These are phyloP conservation scores for Galium porrigens DNA, from an alignment of 305 asterid genomes.

Conservation along the genomic window DNA sequence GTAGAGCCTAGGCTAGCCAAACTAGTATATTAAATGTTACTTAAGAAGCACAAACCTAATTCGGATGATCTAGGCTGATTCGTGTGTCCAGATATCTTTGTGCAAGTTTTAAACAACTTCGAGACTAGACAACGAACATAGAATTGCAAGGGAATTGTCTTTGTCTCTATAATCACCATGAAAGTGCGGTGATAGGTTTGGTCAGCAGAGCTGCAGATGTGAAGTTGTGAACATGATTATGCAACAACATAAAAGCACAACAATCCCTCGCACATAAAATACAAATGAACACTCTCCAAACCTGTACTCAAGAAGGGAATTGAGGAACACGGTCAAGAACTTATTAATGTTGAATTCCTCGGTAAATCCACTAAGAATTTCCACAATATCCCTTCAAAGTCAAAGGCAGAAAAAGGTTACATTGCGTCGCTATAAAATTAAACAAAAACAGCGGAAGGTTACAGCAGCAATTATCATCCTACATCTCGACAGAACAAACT, in stretches of 20 bases:
- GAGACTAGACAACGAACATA: constrained; percentile 34
- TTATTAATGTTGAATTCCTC: constrained; percentile 66
- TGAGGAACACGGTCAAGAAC: constrained; percentile 50
- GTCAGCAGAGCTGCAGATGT: constrained; percentile 49
- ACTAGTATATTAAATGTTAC: neutral
- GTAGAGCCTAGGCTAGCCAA: neutral
- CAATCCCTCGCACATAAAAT: neutral
- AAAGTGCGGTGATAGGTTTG: constrained; percentile 33
- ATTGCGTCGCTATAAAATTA: neutral
- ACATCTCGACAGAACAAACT: constrained; percentile 8
- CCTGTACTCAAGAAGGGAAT: constrained; percentile 76
- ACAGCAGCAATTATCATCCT: neutral
- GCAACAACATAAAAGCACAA: neutral
- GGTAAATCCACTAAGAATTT: constrained; percentile 43
- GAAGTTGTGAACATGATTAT: constrained; percentile 14
- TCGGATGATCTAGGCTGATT: constrained; percentile 26
- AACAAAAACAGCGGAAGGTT: neutral
- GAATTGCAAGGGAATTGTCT: constrained; percentile 46
- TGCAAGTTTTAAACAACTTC: constrained; percentile 35
- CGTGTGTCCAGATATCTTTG: constrained; percentile 34
- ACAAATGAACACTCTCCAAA: constrained; percentile 19
- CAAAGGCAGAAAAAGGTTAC: constrained; percentile 14
- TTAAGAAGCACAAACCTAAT: constrained; percentile 34
- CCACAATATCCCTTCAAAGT: constrained; percentile 50
- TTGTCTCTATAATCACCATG: constrained; percentile 36